These are phyloP conservation scores for Phyllosticta citriasiana DNA, from an alignment of 2,329 filamentous ascomycete genomes.

Conservation along the genomic window DNA sequence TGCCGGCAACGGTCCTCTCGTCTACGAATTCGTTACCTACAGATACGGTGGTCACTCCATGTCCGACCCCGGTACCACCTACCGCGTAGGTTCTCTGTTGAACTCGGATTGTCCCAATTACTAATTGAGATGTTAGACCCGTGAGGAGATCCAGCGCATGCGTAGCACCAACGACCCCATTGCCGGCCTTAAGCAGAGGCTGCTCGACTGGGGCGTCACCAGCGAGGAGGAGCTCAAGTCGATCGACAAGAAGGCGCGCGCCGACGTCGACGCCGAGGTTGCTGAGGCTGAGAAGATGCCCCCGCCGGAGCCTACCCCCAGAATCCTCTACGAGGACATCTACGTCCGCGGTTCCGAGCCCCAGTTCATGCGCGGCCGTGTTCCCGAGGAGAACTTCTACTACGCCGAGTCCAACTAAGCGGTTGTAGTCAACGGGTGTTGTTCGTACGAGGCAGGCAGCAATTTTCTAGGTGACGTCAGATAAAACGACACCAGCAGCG, in stretches of 20 bases:
- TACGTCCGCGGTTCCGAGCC: conserved; percentile 86
- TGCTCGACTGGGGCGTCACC: conserved; percentile 87
- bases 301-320: conserved; percentile 62
- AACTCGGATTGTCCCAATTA: not conserved
- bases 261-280: conserved; percentile 80
- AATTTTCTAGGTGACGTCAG: not conserved
- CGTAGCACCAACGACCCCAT: conserved; percentile 97
- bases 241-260: conserved; percentile 88
- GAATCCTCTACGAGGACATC: conserved; percentile 93
- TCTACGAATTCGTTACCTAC: conserved; percentile 99
- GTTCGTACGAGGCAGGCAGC: not conserved
- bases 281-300: conserved; percentile 82
- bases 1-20: conserved; percentile 79
- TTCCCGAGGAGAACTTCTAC: conserved; percentile 87
- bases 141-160: conserved; percentile 99
- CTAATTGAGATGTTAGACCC: conserved; percentile 45
- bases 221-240: conserved; percentile 92
- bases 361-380: conserved; percentile 75
- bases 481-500: not conserved
- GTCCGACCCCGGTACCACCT: conserved; percentile 98
- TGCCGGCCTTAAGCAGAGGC: conserved; percentile 94
- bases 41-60: conserved; percentile 99
- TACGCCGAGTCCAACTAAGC: conserved; percentile 32
- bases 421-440: not conserved
- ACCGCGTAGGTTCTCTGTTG: conserved; percentile 48